A percentile compares a stretch with the other conserved stretches of the same genome.
phyloP scores from a whole-genome alignment of 352 stramenopile genomes.

The Pythium dissotocum region DNA sequence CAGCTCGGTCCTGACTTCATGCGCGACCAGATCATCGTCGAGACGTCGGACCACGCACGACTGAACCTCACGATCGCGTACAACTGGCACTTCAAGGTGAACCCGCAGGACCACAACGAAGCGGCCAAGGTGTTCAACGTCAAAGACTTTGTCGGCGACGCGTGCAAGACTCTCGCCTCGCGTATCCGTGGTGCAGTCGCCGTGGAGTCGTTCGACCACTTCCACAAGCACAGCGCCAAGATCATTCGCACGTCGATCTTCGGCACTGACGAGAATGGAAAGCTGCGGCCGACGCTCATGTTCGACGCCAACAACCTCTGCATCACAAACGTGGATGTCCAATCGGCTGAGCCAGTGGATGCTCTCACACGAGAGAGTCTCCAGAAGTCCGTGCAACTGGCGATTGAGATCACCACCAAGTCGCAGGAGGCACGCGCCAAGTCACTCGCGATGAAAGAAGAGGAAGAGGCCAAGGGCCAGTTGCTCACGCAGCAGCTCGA shows the following conservation, averaged over 20 bases:
- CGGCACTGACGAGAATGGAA: slow-evolving; percentile 53
- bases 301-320: slow-evolving; percentile 79
- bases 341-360: slow-evolving; percentile 77
- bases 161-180: slow-evolving; percentile 79
- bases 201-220: slow-evolving; percentile 75
- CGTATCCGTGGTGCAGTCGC: slow-evolving; percentile 75
- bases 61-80: slow-evolving; percentile 79
- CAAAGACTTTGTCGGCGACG: slow-evolving; percentile 80
- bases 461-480: slow-evolving; percentile 74
- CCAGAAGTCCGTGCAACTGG: slow-evolving; percentile 82
- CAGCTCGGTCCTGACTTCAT: slow-evolving; percentile 85
- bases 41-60: slow-evolving; percentile 78
- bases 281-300: slow-evolving; percentile 52
- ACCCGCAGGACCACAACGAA: slow-evolving; percentile 47
- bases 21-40: slow-evolving; percentile 82
- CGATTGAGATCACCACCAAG: slow-evolving; percentile 86
- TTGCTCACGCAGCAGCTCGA: slow-evolving; percentile 76
- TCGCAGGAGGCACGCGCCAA: slow-evolving; percentile 80
- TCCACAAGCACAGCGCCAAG: slow-evolving; percentile 80
- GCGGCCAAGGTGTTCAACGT: slow-evolving; percentile 79
- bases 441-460: slow-evolving; percentile 77
- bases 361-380: slow-evolving; percentile 69
- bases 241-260: slow-evolving; percentile 86
- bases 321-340: slow-evolving; percentile 84
- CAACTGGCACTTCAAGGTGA: slow-evolving; percentile 82